Evolutionary conservation across 495 filamentous ascomycete species (phyloP), one percentile per base, ranked within the genome.

Genomic region (Penicillium turbatum): DNA sequence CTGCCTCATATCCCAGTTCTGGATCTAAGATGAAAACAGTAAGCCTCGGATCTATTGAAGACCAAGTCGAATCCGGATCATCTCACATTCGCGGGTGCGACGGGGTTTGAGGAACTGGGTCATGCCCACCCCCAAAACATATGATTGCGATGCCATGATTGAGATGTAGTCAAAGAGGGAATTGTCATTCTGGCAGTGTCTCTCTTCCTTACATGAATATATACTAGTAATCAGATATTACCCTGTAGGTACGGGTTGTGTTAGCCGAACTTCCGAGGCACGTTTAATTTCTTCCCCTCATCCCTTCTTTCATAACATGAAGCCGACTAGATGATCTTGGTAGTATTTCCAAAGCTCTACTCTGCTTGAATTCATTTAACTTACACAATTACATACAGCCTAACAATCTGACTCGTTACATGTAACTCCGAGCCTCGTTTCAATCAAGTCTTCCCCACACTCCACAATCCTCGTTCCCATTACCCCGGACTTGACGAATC

Each of bases 21-120:
- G 60, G 60, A n/a, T 62, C 43, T 46, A 31, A 9, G 15, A 42
- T 2, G 11, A 32, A 21, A 34, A 15, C 16, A 19, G 30, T 46
- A 3, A 46, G 43, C n/a, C n/a, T 6, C 5, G n/a, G 5, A 15
- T 16, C 8, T 4, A 15, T n/a, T 32, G 19, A 3, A 10, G 26
- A n/a, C n/a, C n/a, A n/a, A n/a, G n/a, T n/a, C n/a, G 27, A 32
- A 32, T 31, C 9, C 5, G 10, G 42, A 45, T 13, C n/a, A 26
- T 36, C 45, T 48, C 30, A 48, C 45, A 62, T 40, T 62, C 60
- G 10, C 60, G 53, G 13, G 53, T 62, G 12, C 60, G 60, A 21
- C 60, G 60, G n/a, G 60, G 60, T 32, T 62, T 62, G 12, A 62
- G 46, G 40, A 62, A 62, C 48, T 60, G 56, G 26, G 60, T 62